Evolutionary conservation across 148 eudicot species (phyloP).

Genomic region (Chenopodium berlandieri): DNA sequence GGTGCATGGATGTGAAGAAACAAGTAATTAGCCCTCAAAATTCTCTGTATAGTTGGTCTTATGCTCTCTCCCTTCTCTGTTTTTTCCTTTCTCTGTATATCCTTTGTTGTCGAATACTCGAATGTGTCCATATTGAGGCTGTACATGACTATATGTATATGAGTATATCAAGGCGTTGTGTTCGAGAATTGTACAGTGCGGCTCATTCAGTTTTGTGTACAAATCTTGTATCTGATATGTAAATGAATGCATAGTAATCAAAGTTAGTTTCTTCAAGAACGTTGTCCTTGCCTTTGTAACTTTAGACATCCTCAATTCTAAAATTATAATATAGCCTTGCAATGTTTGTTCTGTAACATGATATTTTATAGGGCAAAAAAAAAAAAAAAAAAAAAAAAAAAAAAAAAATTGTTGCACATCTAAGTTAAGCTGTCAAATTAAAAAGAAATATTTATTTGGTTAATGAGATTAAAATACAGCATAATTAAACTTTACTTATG

Average conservation of each 20-base stretch:
- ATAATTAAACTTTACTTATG: neutral
- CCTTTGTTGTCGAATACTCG: neutral
- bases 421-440: too few species aligned
- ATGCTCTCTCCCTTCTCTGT: neutral
- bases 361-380: too few species aligned
- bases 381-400: too few species aligned
- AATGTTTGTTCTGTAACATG: neutral
- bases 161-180: neutral
- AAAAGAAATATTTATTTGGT: neutral
- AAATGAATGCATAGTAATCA: neutral
- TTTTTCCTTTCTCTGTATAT: neutral
- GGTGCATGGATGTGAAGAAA: conserved; percentile 78
- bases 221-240: conserved; percentile 5
- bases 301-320: too few species aligned
- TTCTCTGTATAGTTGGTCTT: neutral
- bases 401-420: too few species aligned
- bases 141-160: neutral
- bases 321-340: too few species aligned
- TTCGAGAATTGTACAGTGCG: conserved; percentile 17
- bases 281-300: neutral
- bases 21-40: neutral
- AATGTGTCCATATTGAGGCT: neutral
- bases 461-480: neutral
- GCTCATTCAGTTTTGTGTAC: neutral
- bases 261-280: neutral